These are phyloP conservation scores for Chaetomium strumarium DNA, from an alignment of 2,329 filamentous ascomycete genomes.

Conservation along the genomic window DNA sequence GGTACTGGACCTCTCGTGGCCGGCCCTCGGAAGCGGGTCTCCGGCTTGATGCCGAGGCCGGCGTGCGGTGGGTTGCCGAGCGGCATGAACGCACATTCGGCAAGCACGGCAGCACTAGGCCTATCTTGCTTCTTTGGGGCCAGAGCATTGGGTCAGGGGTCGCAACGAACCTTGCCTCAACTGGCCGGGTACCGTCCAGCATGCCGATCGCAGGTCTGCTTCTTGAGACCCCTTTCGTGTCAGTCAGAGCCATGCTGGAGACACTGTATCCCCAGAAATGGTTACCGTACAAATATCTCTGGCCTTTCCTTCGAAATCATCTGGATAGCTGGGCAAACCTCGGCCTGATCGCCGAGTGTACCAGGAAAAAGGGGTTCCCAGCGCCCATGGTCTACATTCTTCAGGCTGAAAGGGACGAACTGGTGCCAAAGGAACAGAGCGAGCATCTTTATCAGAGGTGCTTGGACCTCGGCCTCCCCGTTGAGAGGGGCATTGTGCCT, in stretches of 20 bases:
- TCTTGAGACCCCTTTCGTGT: conserved; percentile 71
- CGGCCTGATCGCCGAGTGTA: conserved; percentile 34
- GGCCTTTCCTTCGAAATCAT: conserved; percentile 65
- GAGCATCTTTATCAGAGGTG: conserved; percentile 43
- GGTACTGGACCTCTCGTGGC: conserved; percentile 73
- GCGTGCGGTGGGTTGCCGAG: conserved; percentile 54
- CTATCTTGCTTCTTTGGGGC: conserved; percentile 63
- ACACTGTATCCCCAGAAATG: conserved; percentile 72
- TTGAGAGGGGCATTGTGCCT: conserved; percentile 39
- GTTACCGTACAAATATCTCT: conserved; percentile 70
- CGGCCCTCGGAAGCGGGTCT: conserved; percentile 65
- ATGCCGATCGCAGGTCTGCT: conserved; percentile 47
- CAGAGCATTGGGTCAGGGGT: conserved; percentile 72
- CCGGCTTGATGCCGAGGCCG: conserved; percentile 59
- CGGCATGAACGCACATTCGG: conserved; percentile 30
- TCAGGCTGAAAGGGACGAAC: conserved; percentile 52
- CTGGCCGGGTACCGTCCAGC: conserved; percentile 33
- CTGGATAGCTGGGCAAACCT: conserved; percentile 51
- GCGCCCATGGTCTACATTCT: conserved; percentile 43
- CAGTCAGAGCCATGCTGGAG: conserved; percentile 62
- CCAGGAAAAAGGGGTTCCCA: conserved; percentile 21
- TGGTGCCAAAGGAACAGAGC: conserved; percentile 50
- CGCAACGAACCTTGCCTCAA: conserved; percentile 54
- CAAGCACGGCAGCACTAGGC: conserved; percentile 27
- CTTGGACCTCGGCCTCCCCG: conserved; percentile 40